phyloP scores from a whole-genome alignment of 2,329 filamentous ascomycete species.

The Zymoseptoria passerinii region DNA sequence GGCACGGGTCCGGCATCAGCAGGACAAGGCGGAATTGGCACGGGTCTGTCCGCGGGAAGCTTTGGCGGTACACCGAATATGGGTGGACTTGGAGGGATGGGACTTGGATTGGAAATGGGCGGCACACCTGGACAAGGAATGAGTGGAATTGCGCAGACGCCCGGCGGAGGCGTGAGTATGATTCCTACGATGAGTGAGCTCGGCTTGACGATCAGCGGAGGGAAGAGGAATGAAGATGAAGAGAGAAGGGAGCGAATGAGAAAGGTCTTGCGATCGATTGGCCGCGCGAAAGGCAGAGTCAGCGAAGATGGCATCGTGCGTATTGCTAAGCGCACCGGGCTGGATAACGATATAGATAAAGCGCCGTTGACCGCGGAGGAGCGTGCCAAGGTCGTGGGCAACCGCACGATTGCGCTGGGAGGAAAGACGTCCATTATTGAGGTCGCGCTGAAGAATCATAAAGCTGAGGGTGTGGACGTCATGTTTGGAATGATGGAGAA shows the following conservation, averaged over 20 bases:
- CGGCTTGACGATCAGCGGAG: conserved; percentile 34
- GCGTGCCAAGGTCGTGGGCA: conserved; percentile 21
- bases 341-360: conserved; percentile 37
- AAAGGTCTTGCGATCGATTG: conserved; percentile 57
- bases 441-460: conserved; percentile 23
- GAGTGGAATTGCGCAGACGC: conserved; percentile 23
- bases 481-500: conserved; percentile 54
- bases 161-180: conserved; percentile 30
- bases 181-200: conserved; percentile 35
- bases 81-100: conserved; percentile 1
- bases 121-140: conserved; percentile 35
- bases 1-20: neutral
- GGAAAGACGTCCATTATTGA: conserved; percentile 30
- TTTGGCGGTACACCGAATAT: conserved; percentile 23
- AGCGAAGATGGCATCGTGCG: conserved; percentile 68
- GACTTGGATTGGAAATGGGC: conserved; percentile 24
- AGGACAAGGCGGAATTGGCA: neutral
- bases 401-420: conserved; percentile 31
- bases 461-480: conserved; percentile 49
- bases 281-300: conserved; percentile 59
- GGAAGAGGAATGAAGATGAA: conserved; percentile 43
- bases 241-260: conserved; percentile 47
- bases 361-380: conserved; percentile 11
- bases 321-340: conserved; percentile 57
- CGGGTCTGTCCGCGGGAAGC: conserved; percentile 3